phyloP scores from a whole-genome alignment of 1,284 basidiomycete genomes.

The Malassezia equina region DNA sequence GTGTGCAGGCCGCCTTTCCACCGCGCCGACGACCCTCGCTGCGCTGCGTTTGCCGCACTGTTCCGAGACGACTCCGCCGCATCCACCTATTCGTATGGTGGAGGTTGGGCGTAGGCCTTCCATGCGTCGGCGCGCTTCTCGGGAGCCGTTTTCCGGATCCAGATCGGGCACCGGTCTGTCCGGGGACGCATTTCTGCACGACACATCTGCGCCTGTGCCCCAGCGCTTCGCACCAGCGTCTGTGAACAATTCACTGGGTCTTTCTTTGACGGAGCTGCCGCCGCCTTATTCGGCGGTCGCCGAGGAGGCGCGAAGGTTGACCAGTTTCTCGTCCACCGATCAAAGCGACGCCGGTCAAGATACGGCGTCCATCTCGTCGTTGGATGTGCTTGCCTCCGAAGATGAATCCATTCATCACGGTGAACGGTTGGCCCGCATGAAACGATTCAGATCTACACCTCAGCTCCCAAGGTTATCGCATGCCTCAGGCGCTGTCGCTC shows the following conservation, averaged over 20 bases:
- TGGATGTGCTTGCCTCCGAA: not conserved
- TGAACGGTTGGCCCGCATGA: not conserved
- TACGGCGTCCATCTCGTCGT: not conserved
- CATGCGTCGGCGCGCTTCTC: not conserved
- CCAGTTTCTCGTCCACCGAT: not conserved
- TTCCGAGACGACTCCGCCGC: not conserved
- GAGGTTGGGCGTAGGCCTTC: not conserved
- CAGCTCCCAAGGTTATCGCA: not conserved
- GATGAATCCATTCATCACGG: not conserved
- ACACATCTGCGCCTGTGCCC: not conserved
- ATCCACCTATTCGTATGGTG: not conserved
- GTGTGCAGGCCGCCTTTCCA: not conserved
- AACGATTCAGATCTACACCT: not conserved
- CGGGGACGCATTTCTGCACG: not conserved
- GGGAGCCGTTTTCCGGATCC: not conserved
- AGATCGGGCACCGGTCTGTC: not conserved
- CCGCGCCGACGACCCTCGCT: not conserved
- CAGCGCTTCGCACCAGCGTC: not conserved
- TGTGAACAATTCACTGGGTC: not conserved
- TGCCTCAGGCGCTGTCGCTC: not conserved
- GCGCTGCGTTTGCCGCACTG: not conserved
- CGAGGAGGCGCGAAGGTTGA: not conserved
- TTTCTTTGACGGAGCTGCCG: not conserved
- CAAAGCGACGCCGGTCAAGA: not conserved
- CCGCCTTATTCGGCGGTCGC: constrained; percentile 9